Evolutionary conservation across 2,329 filamentous ascomycete genomes (phyloP).

Genomic region (Pyrenophora tritici-repentis): DNA sequence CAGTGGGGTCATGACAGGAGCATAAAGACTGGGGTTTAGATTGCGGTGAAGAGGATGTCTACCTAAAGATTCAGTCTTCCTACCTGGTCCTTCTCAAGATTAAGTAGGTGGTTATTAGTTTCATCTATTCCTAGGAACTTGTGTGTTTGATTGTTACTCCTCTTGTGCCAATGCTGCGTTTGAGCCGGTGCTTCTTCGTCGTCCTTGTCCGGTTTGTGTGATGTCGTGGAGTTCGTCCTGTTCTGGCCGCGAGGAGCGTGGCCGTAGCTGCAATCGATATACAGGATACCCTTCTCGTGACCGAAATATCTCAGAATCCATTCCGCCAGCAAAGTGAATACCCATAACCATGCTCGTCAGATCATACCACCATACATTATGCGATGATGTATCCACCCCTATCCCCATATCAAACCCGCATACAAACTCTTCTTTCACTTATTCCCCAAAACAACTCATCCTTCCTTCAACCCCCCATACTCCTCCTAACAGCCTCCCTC

Average conservation of each 20-base stretch:
- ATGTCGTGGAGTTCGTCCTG: too few relatives aligned
- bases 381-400: too few relatives aligned
- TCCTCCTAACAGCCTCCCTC: slow-evolving; percentile 53
- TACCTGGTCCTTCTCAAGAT: not conserved
- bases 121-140: not conserved
- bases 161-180: too few relatives aligned
- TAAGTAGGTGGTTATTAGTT: not conserved
- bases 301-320: too few relatives aligned
- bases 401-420: too few relatives aligned
- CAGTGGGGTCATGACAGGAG: slow-evolving; percentile 12
- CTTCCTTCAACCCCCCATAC: slow-evolving; percentile 32
- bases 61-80: not conserved
- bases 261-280: not conserved
- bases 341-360: too few relatives aligned
- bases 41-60: slow-evolving; percentile 6
- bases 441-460: not conserved
- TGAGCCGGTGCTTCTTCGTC: too few relatives aligned
- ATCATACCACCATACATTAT: too few relatives aligned
- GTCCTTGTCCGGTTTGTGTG: too few relatives aligned
- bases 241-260: too few relatives aligned
- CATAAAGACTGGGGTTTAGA: slow-evolving; percentile 5
- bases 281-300: not conserved
- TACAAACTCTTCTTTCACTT: too few relatives aligned
- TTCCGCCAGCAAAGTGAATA: too few relatives aligned
- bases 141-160: not conserved